These are phyloP conservation scores for Ceratocystis huliohia DNA, from an alignment of 2,329 filamentous ascomycete genomes.

Conservation along the genomic window DNA sequence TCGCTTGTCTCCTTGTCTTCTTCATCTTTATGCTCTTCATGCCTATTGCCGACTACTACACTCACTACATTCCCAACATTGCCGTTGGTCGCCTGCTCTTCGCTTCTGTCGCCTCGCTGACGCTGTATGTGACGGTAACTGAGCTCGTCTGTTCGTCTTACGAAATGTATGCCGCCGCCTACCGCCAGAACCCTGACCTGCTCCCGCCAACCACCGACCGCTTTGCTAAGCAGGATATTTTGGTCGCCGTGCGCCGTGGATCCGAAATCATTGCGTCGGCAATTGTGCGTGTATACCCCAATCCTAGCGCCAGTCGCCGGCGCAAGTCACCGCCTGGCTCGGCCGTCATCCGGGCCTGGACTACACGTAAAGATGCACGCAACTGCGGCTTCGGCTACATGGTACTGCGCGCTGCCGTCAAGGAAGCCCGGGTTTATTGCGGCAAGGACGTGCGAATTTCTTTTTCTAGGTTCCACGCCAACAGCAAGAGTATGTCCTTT, in stretches of 20 bases:
- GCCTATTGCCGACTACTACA: conserved; percentile 29
- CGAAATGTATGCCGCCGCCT: conserved; percentile 46
- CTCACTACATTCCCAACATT: conserved; percentile 23
- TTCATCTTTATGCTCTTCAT: conserved; percentile 33
- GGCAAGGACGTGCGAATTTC: conserved; percentile 55
- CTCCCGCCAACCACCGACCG: conserved; percentile 22
- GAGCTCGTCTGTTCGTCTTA: conserved; percentile 51
- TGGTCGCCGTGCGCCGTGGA: conserved; percentile 45
- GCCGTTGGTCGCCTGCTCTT: conserved; percentile 44
- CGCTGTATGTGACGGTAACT: conserved; percentile 49
- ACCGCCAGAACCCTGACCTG: conserved; percentile 50
- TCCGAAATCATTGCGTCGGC: conserved; percentile 55
- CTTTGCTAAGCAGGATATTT: conserved; percentile 35
- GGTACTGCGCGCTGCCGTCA: conserved; percentile 60
- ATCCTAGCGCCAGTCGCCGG: conserved; percentile 12
- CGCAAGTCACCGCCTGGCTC: conserved; percentile 33
- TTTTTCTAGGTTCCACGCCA: conserved; percentile 68
- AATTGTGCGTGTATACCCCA: conserved; percentile 39
- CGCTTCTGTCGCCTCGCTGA: conserved; percentile 46
- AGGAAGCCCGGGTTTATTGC: conserved; percentile 52
- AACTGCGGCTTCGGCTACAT: conserved; percentile 58
- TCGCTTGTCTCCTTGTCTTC: conserved; percentile 34
- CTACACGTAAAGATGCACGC: conserved; percentile 56
- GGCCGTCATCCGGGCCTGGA: conserved; percentile 72
- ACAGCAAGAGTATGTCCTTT: conserved; percentile 52